phyloP scores from a whole-genome alignment of 768 basidiomycete species.

The Suillus lakei region DNA sequence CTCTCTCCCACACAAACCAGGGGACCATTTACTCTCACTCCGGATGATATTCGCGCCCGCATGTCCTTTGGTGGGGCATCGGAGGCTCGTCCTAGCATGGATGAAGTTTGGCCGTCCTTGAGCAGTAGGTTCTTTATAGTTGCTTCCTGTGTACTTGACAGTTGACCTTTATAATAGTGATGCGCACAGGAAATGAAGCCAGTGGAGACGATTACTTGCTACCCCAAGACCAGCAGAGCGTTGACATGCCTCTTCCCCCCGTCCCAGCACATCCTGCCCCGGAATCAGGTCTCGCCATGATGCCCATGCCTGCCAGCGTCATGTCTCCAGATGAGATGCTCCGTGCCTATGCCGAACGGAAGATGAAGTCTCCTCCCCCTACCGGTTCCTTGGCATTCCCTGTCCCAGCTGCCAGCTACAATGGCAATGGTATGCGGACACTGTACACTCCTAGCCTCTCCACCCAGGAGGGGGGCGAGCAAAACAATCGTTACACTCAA shows the following conservation, averaged over 20 bases:
- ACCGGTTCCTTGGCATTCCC: constrained; percentile 37
- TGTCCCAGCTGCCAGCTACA: constrained; percentile 26
- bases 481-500: constrained; percentile 27
- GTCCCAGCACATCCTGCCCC: constrained; percentile 35
- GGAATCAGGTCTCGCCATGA: constrained; percentile 45
- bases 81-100: constrained; percentile 45
- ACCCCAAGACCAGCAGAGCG: constrained; percentile 23
- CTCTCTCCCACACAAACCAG: constrained; percentile 50
- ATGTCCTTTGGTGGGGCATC: constrained; percentile 43
- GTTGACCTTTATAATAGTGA: constrained; percentile 51
- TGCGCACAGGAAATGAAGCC: constrained; percentile 61
- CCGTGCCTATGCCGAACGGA: constrained; percentile 67
- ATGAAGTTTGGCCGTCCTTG: constrained; percentile 73
- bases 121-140: constrained; percentile 49
- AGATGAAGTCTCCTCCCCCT: constrained; percentile 37
- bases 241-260: constrained; percentile 39
- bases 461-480: constrained; percentile 24
- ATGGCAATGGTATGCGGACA: constrained; percentile 32
- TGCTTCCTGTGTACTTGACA: constrained; percentile 2
- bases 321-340: constrained; percentile 80
- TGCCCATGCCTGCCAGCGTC: constrained; percentile 43
- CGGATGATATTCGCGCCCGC: constrained; percentile 65
- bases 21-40: constrained; percentile 49
- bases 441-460: constrained; percentile 29
- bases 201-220: constrained; percentile 52